A percentile compares a stretch with the other conserved stretches of the same genome.
phyloP scores from a whole-genome alignment of 2,329 filamentous ascomycete species.

The Emmonsiellopsis sp. region DNA sequence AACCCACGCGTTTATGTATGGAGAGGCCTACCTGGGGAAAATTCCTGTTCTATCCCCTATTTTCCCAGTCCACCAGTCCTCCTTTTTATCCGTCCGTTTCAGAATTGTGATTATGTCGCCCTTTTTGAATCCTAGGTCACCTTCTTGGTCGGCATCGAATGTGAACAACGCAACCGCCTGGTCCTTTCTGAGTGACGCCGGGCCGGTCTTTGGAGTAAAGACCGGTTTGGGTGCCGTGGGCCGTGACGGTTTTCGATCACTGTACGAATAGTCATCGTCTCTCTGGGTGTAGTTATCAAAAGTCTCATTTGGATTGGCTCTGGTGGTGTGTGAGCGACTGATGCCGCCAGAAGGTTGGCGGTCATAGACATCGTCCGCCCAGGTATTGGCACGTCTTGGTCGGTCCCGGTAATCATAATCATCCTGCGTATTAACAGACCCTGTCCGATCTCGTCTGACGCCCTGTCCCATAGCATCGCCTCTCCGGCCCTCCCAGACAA shows the following conservation, averaged over 20 bases:
- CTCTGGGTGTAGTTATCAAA: conserved; percentile 17
- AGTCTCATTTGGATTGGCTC: conserved; percentile 24
- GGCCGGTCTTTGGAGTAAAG: conserved; percentile 48
- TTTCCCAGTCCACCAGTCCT: conserved; percentile 96
- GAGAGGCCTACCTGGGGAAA: conserved; percentile 62
- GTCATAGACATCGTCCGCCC: conserved; percentile 42
- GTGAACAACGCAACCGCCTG: conserved; percentile 87
- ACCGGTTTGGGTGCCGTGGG: conserved; percentile 85
- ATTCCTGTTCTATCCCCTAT: conserved; percentile 79
- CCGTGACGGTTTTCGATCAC: conserved; percentile 58
- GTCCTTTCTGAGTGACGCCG: conserved; percentile 42
- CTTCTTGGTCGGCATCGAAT: conserved; percentile 87
- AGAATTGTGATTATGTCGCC: conserved; percentile 90
- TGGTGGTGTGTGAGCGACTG: conserved; percentile 24
- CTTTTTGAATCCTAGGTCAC: conserved; percentile 93
- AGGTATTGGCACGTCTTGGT: conserved; percentile 38
- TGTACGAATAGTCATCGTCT: conserved; percentile 44
- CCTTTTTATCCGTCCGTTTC: conserved; percentile 87
- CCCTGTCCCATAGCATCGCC: conserved; percentile 65
- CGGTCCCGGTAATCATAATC: conserved; percentile 49
- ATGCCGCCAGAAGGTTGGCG: conserved; percentile 23
- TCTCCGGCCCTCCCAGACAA: conserved; percentile 69
- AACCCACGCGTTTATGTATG: neutral
- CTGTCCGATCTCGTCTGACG: conserved; percentile 47
- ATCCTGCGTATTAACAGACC: conserved; percentile 35